Conservation (phyloP, 345 rosid genomes). For the Eucalyptus rudis region DNA sequence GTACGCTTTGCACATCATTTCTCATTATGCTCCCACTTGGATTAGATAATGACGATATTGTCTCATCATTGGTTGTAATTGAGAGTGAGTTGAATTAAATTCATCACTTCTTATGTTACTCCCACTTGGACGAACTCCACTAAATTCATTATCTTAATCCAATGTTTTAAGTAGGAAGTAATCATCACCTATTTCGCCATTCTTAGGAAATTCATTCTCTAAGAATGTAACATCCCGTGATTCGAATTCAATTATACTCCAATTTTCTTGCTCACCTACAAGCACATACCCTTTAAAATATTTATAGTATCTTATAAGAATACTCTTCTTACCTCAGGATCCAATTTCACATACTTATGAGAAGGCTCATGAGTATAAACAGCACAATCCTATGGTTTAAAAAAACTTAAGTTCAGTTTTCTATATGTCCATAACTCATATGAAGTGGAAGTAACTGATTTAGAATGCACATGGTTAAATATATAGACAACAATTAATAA, state of each 20-base stretch:
- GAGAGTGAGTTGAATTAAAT: too few relatives aligned
- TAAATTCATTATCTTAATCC: too few relatives aligned
- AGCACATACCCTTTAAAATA: accelerated
- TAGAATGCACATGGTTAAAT: accelerated
- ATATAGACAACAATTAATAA: accelerated
- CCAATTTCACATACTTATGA: accelerated
- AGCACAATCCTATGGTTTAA: accelerated
- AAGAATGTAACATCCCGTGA: too few relatives aligned
- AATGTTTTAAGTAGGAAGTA: accelerated
- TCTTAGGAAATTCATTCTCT: too few relatives aligned
- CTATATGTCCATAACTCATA: accelerated
- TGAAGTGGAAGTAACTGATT: accelerated
- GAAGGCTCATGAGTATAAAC: accelerated
- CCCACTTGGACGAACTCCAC: accelerated
- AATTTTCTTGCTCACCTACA: too few relatives aligned
- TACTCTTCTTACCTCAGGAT: accelerated
- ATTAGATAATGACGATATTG: too few relatives aligned
- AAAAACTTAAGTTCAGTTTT: too few relatives aligned
- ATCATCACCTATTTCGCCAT: accelerated
- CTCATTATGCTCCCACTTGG: accelerated
- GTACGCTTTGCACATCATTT: too few relatives aligned
- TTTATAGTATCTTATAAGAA: too few relatives aligned
- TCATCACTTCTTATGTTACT: too few relatives aligned
- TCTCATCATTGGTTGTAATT: accelerated
- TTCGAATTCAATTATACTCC: too few relatives aligned